Percentiles rank a stretch among this genome's conserved stretches.
Conservation (phyloP, 306 rosid genomes). For the Sicyos edulis region DNA sequence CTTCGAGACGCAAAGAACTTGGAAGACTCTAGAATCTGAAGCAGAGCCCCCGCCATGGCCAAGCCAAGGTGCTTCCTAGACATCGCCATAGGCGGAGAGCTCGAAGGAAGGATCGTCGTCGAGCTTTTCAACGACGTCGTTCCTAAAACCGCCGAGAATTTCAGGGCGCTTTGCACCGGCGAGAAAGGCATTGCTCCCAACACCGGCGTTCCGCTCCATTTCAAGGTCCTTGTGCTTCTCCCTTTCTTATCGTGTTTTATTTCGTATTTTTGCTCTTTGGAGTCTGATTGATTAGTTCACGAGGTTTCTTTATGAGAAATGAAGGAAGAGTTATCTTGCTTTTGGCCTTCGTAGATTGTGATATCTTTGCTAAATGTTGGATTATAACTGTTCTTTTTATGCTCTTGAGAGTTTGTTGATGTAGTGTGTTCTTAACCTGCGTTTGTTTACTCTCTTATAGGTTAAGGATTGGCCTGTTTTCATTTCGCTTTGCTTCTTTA, state of each 20-base stretch:
- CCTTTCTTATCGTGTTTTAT: too few relatives aligned
- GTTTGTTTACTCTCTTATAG: slow-evolving; percentile 2
- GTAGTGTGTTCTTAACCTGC: slow-evolving; percentile 3
- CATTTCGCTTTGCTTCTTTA: not conserved
- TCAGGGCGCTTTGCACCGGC: slow-evolving; percentile 90
- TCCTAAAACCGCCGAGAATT: slow-evolving; percentile 74
- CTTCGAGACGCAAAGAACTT: not conserved
- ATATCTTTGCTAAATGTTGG: not conserved
- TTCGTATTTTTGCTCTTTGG: not conserved
- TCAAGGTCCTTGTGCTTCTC: slow-evolving; percentile 43
- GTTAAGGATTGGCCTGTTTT: not conserved
- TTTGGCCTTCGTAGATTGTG: not conserved
- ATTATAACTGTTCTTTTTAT: not conserved
- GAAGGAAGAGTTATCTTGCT: not conserved
- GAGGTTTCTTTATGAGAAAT: too few relatives aligned
- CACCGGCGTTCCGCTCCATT: slow-evolving; percentile 79
- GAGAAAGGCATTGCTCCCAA: slow-evolving; percentile 75
- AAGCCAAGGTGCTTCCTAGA: slow-evolving; percentile 67
- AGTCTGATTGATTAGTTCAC: too few relatives aligned
- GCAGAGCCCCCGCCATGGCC: slow-evolving; percentile 34
- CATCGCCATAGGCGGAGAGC: slow-evolving; percentile 71
- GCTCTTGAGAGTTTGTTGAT: not conserved
- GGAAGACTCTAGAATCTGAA: slow-evolving; percentile 6
- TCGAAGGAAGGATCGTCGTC: slow-evolving; percentile 72
- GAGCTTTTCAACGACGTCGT: slow-evolving; percentile 68